Percentiles rank a stretch among this genome's conserved stretches.
Evolutionary conservation across 2,329 filamentous ascomycete genomes (phyloP).

Genomic region (Elsinoe arachidis): DNA sequence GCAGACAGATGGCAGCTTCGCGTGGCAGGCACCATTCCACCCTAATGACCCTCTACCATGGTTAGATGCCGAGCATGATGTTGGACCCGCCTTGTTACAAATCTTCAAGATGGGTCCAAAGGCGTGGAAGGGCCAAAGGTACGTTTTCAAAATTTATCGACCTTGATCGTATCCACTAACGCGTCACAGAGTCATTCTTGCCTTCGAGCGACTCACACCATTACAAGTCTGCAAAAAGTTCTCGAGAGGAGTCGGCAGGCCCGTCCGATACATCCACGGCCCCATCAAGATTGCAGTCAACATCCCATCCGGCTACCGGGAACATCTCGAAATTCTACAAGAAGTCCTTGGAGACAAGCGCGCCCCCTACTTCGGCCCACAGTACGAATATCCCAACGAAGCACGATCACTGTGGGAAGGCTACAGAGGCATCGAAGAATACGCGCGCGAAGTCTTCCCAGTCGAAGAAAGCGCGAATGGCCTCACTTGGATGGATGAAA

Average conservation of each 20-base stretch:
- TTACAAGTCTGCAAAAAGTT: constrained; percentile 75
- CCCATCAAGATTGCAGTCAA: constrained; percentile 78
- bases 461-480: constrained; percentile 93
- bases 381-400: constrained; percentile 56
- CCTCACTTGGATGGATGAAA: constrained; percentile 72
- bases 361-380: constrained; percentile 55
- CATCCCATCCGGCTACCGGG: constrained; percentile 78
- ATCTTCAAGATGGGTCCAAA: constrained; percentile 87
- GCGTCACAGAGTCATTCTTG: constrained; percentile 64
- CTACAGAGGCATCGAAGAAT: constrained; percentile 83
- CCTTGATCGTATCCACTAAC: constrained; percentile 6
- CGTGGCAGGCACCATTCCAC: constrained; percentile 91
- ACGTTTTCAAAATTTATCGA: constrained; percentile 24
- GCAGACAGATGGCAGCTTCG: constrained; percentile 72
- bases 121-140: constrained; percentile 72
- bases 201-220: constrained; percentile 83
- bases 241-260: constrained; percentile 65
- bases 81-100: constrained; percentile 83
- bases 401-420: constrained; percentile 85
- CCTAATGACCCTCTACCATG: constrained; percentile 82
- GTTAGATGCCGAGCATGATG: constrained; percentile 93
- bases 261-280: constrained; percentile 67
- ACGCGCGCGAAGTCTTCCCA: constrained; percentile 86
- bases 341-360: constrained; percentile 50
- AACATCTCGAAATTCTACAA: constrained; percentile 66